These are phyloP conservation scores for Pseudovirgaria hyperparasitica DNA, from an alignment of 2,329 filamentous ascomycete species.

Conservation along the genomic window DNA sequence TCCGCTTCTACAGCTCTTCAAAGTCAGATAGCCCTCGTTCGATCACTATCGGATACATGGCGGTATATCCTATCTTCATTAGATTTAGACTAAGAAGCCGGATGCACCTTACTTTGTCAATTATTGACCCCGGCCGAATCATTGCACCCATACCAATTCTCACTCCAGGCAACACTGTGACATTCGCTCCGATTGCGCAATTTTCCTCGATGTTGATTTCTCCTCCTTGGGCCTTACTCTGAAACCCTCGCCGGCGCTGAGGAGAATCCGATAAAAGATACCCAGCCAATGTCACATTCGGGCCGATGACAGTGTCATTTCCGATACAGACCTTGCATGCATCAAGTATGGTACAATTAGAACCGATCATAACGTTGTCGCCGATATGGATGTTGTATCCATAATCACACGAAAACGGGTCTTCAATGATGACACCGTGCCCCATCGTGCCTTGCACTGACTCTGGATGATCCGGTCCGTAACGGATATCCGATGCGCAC, in stretches of 20 bases:
- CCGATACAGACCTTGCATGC: constrained; percentile 66
- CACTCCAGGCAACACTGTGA: constrained; percentile 40
- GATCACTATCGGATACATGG: too few relatives aligned
- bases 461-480: constrained; percentile 27
- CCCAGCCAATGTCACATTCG: constrained; percentile 72
- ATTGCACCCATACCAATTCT: constrained; percentile 35
- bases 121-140: constrained; percentile 36
- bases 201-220: constrained; percentile 60
- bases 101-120: too few relatives aligned
- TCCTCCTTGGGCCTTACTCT: constrained; percentile 54
- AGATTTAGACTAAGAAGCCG: too few relatives aligned
- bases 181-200: constrained; percentile 47
- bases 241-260: constrained; percentile 55
- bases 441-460: constrained; percentile 28
- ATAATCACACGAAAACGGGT: too few relatives aligned
- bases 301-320: constrained; percentile 52
- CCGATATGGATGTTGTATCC: too few relatives aligned
- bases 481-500: constrained; percentile 39
- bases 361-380: too few relatives aligned
- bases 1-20: too few relatives aligned
- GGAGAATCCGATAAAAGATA: constrained; percentile 59
- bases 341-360: too few relatives aligned
- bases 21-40: too few relatives aligned
- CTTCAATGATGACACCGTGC: too few relatives aligned
- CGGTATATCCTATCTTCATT: too few relatives aligned